Evolutionary conservation across 2,329 filamentous ascomycete genomes (phyloP), one percentile per base, ranked within the genome.

Genomic region (Cercospora janseana): DNA sequence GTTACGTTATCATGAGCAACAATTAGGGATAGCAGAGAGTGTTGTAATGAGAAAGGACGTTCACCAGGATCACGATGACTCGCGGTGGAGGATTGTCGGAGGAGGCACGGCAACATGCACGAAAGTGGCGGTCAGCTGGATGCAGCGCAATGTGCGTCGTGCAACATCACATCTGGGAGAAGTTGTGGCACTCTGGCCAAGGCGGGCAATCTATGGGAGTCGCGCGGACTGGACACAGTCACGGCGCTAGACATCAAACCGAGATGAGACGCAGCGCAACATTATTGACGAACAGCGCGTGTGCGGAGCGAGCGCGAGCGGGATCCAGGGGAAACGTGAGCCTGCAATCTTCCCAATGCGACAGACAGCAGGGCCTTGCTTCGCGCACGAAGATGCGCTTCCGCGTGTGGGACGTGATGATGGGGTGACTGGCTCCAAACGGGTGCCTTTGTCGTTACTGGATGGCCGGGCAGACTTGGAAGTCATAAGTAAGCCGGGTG

Each of bases 211-310:
- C 32, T 18, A 21, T 38, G 38, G 24, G 16, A 12, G n/a, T 6
- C 9, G 9, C 27, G 27, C 28, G 27, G 42, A 32, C 28, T 32
- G 10, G 15, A 21, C 12, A 21, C 18, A 27, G n/a, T 35, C 31
- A 46, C 31, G 37, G 43, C 31, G 21, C 43, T 46, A 46, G 21
- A 26, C 20, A 10, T 46, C 13, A 23, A 46, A 31, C 43, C 43
- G 43, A 46, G 37, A 46, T 46, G 43, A 46, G 20, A 27, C 20
- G 43, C 37, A 10, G 43, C 43, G 37, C 43, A 27, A 27, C 43
- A n/a, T 20, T n/a, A 7, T 38, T 23, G n/a, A 21, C 34, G 18
- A 16, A 21, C 34, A 12, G 13, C 34, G 16, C 16, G 6, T 12
- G 26, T 6, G 12, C 26, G 26, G 12, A 27, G 26, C 26, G 12